Conservation (phyloP, 2,329 filamentous ascomycete species). For the Aspergillus terreus region DNA sequence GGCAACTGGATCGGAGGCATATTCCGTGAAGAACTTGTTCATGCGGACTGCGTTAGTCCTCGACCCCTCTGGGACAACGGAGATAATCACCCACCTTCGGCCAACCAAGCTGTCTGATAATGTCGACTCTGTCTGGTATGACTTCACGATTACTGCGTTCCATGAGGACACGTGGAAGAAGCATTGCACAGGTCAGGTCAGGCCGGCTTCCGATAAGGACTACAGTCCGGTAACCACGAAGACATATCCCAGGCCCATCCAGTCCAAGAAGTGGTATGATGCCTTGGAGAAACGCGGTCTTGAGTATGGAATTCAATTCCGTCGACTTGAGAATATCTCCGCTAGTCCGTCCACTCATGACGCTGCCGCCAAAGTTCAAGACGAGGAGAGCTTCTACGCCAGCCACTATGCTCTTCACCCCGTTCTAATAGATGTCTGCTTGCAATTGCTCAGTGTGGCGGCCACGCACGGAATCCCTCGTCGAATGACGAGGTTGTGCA, state of each 20-base stretch:
- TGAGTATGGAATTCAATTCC: conserved; percentile 14
- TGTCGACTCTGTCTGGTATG: conserved; percentile 14
- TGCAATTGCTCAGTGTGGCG: conserved; percentile 21
- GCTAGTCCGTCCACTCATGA: conserved; percentile 6
- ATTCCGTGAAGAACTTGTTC: conserved; percentile 10
- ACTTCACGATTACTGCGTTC: conserved; percentile 13
- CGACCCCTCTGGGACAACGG: conserved; percentile 2
- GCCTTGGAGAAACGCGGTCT: conserved; percentile 10
- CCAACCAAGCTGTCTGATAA: conserved; percentile 4
- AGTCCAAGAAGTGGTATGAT: conserved; percentile 7
- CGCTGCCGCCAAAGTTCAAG: conserved; percentile 3
- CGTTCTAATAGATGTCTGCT: conserved; percentile 16
- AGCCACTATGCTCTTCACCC: conserved; percentile 20
- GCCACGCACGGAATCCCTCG: conserved; percentile 15
- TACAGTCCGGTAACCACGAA: background rate
- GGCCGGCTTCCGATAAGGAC: background rate
- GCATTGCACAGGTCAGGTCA: conserved; percentile 15
- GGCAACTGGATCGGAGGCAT: conserved; percentile 7
- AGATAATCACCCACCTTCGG: conserved; percentile 14
- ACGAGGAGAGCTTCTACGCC: background rate
- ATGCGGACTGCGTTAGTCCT: conserved; percentile 11
- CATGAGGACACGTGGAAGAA: conserved; percentile 11
- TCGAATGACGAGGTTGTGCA: conserved; percentile 12
- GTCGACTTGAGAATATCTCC: conserved; percentile 9
- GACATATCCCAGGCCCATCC: background rate